Percentiles rank a stretch among this genome's conserved stretches.
These are phyloP conservation scores for Microcos paniculata DNA, from an alignment of 345 rosid genomes.

Conservation along the genomic window DNA sequence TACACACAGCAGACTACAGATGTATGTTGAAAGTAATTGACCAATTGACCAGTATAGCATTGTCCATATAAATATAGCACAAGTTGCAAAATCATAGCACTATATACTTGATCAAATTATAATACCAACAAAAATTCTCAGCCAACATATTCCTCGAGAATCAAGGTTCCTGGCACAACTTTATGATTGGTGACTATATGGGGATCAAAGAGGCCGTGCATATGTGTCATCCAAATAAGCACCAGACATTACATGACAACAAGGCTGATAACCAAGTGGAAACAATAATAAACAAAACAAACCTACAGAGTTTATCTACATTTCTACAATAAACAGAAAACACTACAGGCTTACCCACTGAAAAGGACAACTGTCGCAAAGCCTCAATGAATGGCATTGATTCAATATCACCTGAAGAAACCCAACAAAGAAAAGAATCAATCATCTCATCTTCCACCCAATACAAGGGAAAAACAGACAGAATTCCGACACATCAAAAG, in stretches of 20 bases:
- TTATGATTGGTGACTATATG: not conserved
- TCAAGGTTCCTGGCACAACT: not conserved
- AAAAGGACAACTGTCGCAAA: slow-evolving; percentile 85
- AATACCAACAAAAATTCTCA: not conserved
- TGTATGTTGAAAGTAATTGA: not conserved
- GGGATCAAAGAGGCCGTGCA: not conserved
- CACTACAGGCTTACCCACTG: slow-evolving; percentile 63
- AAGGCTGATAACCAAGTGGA: not conserved
- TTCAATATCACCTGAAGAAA: slow-evolving; percentile 83
- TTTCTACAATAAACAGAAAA: not conserved
- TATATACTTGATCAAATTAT: not conserved
- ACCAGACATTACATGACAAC: not conserved
- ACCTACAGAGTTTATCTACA: not conserved
- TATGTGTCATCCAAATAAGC: not conserved
- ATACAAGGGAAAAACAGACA: not conserved
- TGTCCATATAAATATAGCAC: not conserved
- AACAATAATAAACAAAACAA: slow-evolving; percentile 1
- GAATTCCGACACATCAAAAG: slow-evolving; percentile 3
- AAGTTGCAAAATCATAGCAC: not conserved
- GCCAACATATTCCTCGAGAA: not conserved
- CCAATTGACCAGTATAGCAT: not conserved
- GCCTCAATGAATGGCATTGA: slow-evolving; percentile 99
- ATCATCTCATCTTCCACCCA: slow-evolving; percentile 5
- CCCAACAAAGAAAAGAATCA: not conserved
- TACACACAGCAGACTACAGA: not conserved